phyloP scores from a whole-genome alignment of 441 rosid species.

The Rhodomyrtus psidioides region DNA sequence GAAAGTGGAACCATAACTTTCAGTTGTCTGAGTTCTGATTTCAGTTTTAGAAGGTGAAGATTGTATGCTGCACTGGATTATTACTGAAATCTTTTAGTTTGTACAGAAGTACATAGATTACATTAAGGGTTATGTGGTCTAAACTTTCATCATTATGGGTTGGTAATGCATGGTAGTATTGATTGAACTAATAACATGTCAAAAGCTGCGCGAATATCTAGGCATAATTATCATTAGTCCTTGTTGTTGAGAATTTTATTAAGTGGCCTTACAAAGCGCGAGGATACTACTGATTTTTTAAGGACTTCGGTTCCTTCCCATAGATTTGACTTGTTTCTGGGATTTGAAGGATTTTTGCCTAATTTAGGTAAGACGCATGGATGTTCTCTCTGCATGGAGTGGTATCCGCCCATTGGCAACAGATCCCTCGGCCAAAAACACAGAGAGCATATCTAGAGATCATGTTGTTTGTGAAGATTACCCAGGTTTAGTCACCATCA shows the following conservation, averaged over 20 bases:
- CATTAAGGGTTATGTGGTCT: not conserved
- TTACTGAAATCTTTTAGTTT: not conserved
- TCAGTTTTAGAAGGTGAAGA: not conserved
- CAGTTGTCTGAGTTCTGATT: not conserved
- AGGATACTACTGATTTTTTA: not conserved
- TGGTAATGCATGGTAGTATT: not conserved
- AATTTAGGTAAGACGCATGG: constrained; percentile 81
- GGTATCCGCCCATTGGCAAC: constrained; percentile 90
- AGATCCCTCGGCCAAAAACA: constrained; percentile 83
- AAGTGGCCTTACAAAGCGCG: not conserved
- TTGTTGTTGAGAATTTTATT: not conserved
- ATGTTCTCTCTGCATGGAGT: constrained; percentile 99
- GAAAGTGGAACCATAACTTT: not conserved
- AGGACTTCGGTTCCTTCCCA: not conserved
- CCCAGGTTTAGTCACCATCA: constrained; percentile 92
- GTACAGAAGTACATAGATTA: not conserved
- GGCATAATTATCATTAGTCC: not conserved
- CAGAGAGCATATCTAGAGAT: constrained; percentile 94
- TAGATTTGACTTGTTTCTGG: constrained; percentile 1
- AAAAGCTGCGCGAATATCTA: not conserved
- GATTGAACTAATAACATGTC: not conserved
- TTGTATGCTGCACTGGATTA: not conserved
- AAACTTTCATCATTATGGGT: not conserved
- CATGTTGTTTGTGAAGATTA: constrained; percentile 79
- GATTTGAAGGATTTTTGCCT: constrained; percentile 7